A percentile compares a stretch with the other conserved stretches of the same genome.
phyloP scores from a whole-genome alignment of 2,329 filamentous ascomycete genomes.

The Colletotrichum sp. region DNA sequence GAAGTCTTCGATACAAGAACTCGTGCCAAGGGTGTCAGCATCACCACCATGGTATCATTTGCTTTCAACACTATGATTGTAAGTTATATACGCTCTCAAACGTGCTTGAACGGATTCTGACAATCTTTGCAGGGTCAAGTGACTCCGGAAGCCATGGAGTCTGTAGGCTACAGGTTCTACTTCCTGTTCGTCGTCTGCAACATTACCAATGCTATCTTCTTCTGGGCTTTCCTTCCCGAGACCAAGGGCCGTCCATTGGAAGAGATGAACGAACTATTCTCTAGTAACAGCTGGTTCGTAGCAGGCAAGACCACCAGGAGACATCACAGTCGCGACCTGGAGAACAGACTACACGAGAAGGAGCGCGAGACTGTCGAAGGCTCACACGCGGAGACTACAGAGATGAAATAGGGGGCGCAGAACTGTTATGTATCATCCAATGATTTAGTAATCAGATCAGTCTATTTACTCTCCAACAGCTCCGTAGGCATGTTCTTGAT shows the following conservation, averaged over 20 bases:
- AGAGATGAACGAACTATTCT: conserved; percentile 71
- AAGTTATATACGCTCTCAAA: conserved; percentile 49
- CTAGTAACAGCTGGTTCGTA: conserved; percentile 67
- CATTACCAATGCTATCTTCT: conserved; percentile 51
- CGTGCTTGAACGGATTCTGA: conserved; percentile 36
- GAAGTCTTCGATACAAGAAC: conserved; percentile 82
- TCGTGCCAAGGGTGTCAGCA: conserved; percentile 74
- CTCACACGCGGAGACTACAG: background rate
- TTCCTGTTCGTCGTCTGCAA: conserved; percentile 56
- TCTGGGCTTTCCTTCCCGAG: conserved; percentile 71
- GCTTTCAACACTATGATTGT: conserved; percentile 77
- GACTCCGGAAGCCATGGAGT: background rate
- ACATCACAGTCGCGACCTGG: background rate
- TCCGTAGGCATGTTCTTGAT: conserved; percentile 45
- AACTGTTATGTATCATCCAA: background rate
- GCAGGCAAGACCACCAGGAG: conserved; percentile 27
- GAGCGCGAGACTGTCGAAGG: background rate
- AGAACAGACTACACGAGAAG: background rate
- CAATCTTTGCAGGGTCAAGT: background rate
- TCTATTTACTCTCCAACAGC: background rate
- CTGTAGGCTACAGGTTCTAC: background rate
- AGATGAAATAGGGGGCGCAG: background rate
- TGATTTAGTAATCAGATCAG: background rate
- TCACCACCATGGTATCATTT: conserved; percentile 75
- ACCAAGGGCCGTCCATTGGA: conserved; percentile 68